phyloP scores from a whole-genome alignment of 352 stramenopile genomes.

The Pythium brachiatum region DNA sequence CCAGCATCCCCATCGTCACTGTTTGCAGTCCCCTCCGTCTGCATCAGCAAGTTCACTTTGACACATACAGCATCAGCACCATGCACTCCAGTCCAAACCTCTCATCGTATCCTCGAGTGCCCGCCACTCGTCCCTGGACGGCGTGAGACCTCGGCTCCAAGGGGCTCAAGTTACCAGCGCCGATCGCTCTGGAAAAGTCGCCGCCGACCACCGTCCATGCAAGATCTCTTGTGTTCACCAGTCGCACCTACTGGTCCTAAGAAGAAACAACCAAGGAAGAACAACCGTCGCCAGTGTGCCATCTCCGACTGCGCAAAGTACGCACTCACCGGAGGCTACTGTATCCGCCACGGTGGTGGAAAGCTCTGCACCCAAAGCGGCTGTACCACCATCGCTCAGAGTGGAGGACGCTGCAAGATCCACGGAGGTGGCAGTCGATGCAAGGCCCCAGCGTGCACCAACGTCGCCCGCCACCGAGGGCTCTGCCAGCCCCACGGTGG shows the following conservation, averaged over 20 bases:
- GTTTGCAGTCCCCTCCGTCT: too few relatives aligned
- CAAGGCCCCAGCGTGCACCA: conserved; percentile 47
- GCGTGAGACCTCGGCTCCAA: too few relatives aligned
- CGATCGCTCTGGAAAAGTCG: background rate
- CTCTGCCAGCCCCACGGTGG: conserved; percentile 76
- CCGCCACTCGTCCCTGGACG: too few relatives aligned
- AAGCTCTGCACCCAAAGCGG: conserved; percentile 61
- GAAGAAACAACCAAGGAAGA: background rate
- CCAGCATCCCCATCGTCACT: too few relatives aligned
- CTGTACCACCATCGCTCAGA: conserved; percentile 73
- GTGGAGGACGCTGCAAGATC: conserved; percentile 75
- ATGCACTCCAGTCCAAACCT: too few relatives aligned
- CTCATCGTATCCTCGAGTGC: too few relatives aligned
- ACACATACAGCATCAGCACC: too few relatives aligned
- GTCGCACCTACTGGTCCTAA: background rate
- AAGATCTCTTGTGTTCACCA: background rate
- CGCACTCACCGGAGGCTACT: conserved; percentile 63
- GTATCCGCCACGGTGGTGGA: conserved; percentile 68
- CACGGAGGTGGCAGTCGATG: conserved; percentile 84
- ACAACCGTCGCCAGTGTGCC: conserved; percentile 59
- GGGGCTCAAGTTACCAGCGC: too few relatives aligned
- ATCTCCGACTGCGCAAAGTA: conserved; percentile 60
- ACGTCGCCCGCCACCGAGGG: conserved; percentile 57
- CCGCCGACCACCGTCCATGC: background rate
- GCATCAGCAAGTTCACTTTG: too few relatives aligned